These are phyloP conservation scores for Teunomyces gatunensis DNA, from an alignment of 805 yeast genomes.

Conservation along the genomic window DNA sequence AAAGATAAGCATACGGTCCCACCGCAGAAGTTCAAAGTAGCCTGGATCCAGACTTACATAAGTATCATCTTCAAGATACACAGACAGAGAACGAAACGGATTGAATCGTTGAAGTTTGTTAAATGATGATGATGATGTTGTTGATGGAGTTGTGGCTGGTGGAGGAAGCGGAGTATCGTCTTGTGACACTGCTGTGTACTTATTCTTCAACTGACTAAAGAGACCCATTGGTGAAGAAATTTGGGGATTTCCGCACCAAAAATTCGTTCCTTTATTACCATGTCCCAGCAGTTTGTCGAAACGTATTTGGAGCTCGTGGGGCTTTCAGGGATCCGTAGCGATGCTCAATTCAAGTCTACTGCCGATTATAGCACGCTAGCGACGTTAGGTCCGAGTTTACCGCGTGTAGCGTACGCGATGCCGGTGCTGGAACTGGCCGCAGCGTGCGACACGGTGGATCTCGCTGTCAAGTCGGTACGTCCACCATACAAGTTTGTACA, in stretches of 20 bases:
- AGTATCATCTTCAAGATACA: conserved; percentile 41
- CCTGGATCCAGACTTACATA: conserved; percentile 46
- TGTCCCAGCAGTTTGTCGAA: conserved; percentile 40
- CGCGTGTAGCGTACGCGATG: conserved; percentile 38
- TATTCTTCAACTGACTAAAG: conserved; percentile 31
- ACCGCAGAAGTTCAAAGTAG: conserved; percentile 40
- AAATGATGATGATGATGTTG: neutral
- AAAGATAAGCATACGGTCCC: conserved; percentile 48
- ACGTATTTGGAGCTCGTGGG: conserved; percentile 49
- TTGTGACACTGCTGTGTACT: conserved; percentile 31
- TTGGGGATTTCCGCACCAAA: neutral
- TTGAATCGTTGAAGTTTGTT: conserved; percentile 32
- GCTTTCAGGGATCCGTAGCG: conserved; percentile 14
- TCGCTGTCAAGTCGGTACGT: conserved; percentile 61
- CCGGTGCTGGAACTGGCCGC: conserved; percentile 14
- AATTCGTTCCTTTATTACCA: neutral
- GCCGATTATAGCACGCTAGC: conserved; percentile 25
- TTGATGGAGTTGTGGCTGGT: conserved; percentile 32
- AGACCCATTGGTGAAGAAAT: conserved; percentile 23
- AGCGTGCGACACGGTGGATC: too few relatives aligned
- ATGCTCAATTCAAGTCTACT: conserved; percentile 26
- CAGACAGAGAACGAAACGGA: conserved; percentile 37
- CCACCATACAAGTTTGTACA: conserved; percentile 61
- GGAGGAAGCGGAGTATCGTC: conserved; percentile 38
- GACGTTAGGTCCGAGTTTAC: conserved; percentile 48